A percentile compares a stretch with the other conserved stretches of the same genome.
These are phyloP conservation scores for Clarireedia paspali DNA, from an alignment of 2,329 filamentous ascomycete genomes.

Conservation along the genomic window DNA sequence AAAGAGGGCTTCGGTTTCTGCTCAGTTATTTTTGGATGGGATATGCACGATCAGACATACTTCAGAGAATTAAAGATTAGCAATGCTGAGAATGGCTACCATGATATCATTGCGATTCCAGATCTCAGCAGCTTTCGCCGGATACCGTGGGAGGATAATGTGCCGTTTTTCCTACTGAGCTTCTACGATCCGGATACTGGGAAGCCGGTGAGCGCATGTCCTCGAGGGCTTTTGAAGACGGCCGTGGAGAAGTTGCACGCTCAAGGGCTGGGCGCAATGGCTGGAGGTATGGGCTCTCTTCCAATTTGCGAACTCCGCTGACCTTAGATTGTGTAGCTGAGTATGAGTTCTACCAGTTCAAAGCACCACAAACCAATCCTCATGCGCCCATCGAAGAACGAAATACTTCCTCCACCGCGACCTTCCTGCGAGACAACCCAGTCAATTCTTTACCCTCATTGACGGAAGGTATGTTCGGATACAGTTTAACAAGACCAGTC, in stretches of 20 bases:
- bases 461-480: conserved; percentile 94
- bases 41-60: conserved; percentile 93
- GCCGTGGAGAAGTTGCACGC: conserved; percentile 59
- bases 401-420: conserved; percentile 61
- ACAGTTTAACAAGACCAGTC: conserved; percentile 77
- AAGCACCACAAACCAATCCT: conserved; percentile 47
- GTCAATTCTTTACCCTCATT: conserved; percentile 67
- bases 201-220: conserved; percentile 67
- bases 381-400: conserved; percentile 41
- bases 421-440: conserved; percentile 66
- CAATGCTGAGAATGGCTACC: conserved; percentile 85
- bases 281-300: conserved; percentile 58
- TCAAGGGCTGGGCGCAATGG: conserved; percentile 75
- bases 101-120: conserved; percentile 74
- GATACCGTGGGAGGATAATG: conserved; percentile 84
- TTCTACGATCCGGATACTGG: conserved; percentile 77
- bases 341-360: conserved; percentile 93
- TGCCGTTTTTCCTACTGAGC: conserved; percentile 77
- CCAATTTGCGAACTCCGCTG: conserved; percentile 5
- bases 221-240: conserved; percentile 64
- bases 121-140: conserved; percentile 71
- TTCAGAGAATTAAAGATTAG: conserved; percentile 77
- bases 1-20: conserved; percentile 83
- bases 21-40: conserved; percentile 91
- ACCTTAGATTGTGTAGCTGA: conserved; percentile 51